Percentiles rank a stretch among this genome's conserved stretches.
These are phyloP conservation scores for Trichoderma cornu-damae DNA, from an alignment of 2,329 filamentous ascomycete species.

Conservation along the genomic window DNA sequence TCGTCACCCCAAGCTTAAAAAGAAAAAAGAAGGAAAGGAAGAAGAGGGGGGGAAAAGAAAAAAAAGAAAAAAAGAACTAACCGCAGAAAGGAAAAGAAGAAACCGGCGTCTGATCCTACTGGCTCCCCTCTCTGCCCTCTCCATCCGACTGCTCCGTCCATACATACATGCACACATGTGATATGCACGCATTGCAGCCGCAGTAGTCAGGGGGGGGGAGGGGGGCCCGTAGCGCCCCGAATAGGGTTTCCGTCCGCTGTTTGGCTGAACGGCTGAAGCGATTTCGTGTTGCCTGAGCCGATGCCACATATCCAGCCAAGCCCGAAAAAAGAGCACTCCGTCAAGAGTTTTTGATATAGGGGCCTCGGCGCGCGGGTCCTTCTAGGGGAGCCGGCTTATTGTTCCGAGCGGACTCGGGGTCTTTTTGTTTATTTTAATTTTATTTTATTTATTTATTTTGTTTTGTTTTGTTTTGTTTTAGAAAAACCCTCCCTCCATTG, in stretches of 20 bases:
- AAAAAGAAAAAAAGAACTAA: not conserved
- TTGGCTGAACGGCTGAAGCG: not conserved
- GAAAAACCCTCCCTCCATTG: too few relatives aligned
- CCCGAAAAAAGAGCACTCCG: not conserved
- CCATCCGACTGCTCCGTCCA: not conserved
- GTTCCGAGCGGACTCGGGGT: not conserved
- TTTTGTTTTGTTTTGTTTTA: too few relatives aligned
- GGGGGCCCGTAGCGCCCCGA: not conserved
- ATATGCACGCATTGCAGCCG: not conserved
- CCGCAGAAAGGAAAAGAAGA: too few relatives aligned
- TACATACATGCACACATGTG: not conserved
- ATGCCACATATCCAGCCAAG: not conserved
- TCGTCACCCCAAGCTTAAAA: not conserved
- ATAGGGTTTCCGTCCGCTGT: not conserved
- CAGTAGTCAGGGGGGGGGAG: slow-evolving; percentile 4
- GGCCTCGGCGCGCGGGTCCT: too few relatives aligned
- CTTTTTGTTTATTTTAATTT: not conserved
- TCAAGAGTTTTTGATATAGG: not conserved
- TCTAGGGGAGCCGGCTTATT: too few relatives aligned
- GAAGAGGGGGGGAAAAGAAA: too few relatives aligned
- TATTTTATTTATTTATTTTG: not conserved
- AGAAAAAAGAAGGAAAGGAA: not conserved
- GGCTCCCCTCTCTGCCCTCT: not conserved
- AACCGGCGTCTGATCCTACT: not conserved
- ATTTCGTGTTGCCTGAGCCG: not conserved